These are phyloP conservation scores for Purpureocillium takamizusanense DNA, from an alignment of 2,329 filamentous ascomycete genomes.

Conservation along the genomic window DNA sequence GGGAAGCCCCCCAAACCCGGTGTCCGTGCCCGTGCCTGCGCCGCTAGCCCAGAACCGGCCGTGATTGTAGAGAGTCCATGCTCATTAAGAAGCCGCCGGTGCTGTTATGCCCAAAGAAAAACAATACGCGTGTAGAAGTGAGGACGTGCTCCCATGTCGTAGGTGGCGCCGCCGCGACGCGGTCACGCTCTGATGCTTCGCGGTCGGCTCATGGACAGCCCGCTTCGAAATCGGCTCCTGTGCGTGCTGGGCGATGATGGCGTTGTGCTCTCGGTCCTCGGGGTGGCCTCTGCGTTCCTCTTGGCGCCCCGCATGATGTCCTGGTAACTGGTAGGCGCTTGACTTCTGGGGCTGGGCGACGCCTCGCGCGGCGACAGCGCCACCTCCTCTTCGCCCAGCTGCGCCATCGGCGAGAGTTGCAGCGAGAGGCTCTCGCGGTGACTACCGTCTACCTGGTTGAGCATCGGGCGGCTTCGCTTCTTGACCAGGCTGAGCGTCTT, in stretches of 20 bases:
- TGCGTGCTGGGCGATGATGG: constrained; percentile 16
- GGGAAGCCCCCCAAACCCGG: no score
- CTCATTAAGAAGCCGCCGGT: background rate
- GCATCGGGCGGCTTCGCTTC: constrained; percentile 43
- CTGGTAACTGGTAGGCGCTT: constrained; percentile 33
- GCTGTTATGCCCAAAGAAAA: no score
- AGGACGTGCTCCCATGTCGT: no score
- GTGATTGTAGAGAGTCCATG: no score
- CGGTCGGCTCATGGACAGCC: constrained; percentile 26
- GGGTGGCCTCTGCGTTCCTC: constrained; percentile 24
- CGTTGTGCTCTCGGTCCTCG: constrained; percentile 12
- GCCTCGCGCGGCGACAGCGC: constrained; percentile 10
- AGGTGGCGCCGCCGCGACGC: background rate
- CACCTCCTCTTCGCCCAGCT: constrained; percentile 23
- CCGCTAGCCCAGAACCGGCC: no score
- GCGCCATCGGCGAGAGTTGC: constrained; percentile 18
- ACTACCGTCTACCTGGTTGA: constrained; percentile 27
- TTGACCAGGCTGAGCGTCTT: constrained; percentile 44
- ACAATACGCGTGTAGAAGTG: no score
- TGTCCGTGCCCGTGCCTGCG: no score
- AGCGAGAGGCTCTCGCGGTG: constrained; percentile 23
- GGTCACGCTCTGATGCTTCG: constrained; percentile 28
- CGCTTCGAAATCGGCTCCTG: constrained; percentile 24
- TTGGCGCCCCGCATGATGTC: constrained; percentile 36
- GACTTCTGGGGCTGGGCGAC: constrained; percentile 12